Evolutionary conservation across 805 yeast genomes (phyloP), one percentile per base, ranked within the genome.

Genomic region (Myxozyma mucilagina): DNA sequence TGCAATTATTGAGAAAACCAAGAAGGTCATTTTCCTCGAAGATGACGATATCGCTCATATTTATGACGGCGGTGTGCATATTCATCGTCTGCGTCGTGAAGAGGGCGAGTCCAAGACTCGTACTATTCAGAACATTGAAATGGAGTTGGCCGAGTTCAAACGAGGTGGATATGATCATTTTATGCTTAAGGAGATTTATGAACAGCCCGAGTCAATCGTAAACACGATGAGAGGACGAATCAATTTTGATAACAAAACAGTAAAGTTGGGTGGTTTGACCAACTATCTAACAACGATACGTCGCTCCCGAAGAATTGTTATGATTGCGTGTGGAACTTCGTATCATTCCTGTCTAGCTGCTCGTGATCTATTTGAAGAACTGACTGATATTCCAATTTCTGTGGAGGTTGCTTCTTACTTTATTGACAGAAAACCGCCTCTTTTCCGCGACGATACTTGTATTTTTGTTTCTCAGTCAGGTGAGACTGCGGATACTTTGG

Each of bases 241-340:
- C 65, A 98, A 94, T 76, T 94, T 94, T 73, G 91, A 86, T 44
- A 86, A 86, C 73, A 80, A 82, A 68, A 79, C 78, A 43, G 87
- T 94, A 68, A 88, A 83, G 68, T 81, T 94, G 63, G 99, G 99
- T 72, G 99, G 99, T 45, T 82, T 94, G 71, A 84, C 87, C 69
- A 81, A 87, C n/a, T 89, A 86, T 82, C 80, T 94, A 64, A 85
- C 94, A 31, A 89, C 96, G 47, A 89, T 94, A 65, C 85, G 98
- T 78, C 86, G 97, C 72, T 91, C 97, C 69, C 86, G 97, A 78
- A 85, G 99, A 77, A 83, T 94, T 71, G 89, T 92, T 62, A 94
- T 94, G 98, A 89, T 94, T 78, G 99, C 99, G 1, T 94, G 99
- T 79, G 99, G 99, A 79, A 94, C 99, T 5, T 94, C 99, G 0